A percentile compares a stretch with the other conserved stretches of the same genome.
These are phyloP conservation scores for Reutealis trisperma DNA, from an alignment of 345 rosid genomes.

Conservation along the genomic window DNA sequence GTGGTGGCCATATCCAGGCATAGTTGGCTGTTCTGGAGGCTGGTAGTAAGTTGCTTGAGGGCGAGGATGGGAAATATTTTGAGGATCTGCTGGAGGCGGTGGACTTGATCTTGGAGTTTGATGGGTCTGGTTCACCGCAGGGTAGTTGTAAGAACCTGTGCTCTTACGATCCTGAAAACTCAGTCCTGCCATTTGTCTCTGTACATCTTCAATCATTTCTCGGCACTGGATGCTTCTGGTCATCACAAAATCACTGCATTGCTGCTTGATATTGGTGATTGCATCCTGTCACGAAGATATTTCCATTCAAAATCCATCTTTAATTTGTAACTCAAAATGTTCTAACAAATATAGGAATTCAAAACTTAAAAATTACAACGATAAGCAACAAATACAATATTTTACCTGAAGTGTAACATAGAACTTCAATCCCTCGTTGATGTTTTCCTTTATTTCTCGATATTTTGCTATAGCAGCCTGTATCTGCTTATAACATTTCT, in stretches of 20 bases:
- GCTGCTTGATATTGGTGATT: constrained; percentile 91
- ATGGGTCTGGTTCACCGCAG: constrained; percentile 62
- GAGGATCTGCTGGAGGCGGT: constrained; percentile 55
- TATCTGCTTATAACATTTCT: constrained; percentile 90
- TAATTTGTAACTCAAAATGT: not conserved
- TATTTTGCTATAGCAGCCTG: constrained; percentile 85
- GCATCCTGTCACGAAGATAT: constrained; percentile 65
- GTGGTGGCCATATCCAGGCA: constrained; percentile 56
- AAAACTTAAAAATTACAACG: not conserved
- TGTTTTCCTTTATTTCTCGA: constrained; percentile 92
- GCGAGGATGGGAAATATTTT: constrained; percentile 43
- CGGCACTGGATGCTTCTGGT: constrained; percentile 95
- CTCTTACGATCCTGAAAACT: constrained; percentile 82
- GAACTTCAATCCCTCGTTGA: constrained; percentile 94
- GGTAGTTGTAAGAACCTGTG: constrained; percentile 59
- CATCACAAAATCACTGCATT: constrained; percentile 96
- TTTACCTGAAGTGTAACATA: constrained; percentile 95
- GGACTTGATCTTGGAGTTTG: constrained; percentile 47
- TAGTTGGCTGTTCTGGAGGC: constrained; percentile 65
- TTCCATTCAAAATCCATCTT: not conserved
- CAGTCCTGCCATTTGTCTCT: constrained; percentile 83
- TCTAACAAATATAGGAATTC: not conserved
- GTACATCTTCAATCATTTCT: constrained; percentile 97
- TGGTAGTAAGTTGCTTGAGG: constrained; percentile 62
- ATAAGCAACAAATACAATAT: not conserved